A percentile compares a stretch with the other conserved stretches of the same genome.
Conservation (phyloP, 495 filamentous ascomycete genomes). For the Xylaria venustula region DNA sequence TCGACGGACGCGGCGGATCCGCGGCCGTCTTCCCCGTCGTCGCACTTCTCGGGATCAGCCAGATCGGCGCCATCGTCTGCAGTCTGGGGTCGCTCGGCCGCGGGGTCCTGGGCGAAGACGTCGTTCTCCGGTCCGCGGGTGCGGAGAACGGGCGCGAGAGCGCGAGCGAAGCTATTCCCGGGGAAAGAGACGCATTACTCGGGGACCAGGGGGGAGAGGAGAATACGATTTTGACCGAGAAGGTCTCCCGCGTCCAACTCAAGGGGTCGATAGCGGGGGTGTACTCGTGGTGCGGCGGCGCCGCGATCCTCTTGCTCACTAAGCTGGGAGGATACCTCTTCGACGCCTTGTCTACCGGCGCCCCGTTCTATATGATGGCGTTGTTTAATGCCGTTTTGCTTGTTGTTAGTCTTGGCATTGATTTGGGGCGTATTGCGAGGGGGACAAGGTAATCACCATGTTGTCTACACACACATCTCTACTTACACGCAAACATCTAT, state of each 20-base stretch:
- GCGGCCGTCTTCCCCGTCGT: constrained; percentile 72
- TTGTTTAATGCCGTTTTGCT: constrained; percentile 76
- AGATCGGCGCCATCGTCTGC: constrained; percentile 95
- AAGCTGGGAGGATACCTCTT: constrained; percentile 89
- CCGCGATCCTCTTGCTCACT: constrained; percentile 84
- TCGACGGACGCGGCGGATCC: constrained; percentile 56
- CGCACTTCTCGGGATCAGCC: constrained; percentile 76
- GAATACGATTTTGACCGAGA: constrained; percentile 15
- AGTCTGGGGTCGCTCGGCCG: constrained; percentile 80
- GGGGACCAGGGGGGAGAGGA: neutral
- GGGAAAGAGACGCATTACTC: constrained; percentile 21
- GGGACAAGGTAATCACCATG: neutral
- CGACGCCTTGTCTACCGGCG: constrained; percentile 63
- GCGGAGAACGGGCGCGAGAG: constrained; percentile 26
- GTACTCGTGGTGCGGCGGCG: constrained; percentile 88
- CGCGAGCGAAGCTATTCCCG: neutral
- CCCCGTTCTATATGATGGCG: constrained; percentile 92
- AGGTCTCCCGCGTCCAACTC: constrained; percentile 53
- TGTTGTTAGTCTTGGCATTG: constrained; percentile 51
- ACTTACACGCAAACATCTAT: no score
- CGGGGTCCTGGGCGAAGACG: constrained; percentile 65
- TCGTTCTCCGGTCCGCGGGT: constrained; percentile 24
- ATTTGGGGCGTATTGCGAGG: constrained; percentile 16
- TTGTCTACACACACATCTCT: no score
- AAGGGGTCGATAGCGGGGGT: constrained; percentile 94